phyloP scores from a whole-genome alignment of 2,329 filamentous ascomycete species.

The Hymenoscyphus fraxineus region DNA sequence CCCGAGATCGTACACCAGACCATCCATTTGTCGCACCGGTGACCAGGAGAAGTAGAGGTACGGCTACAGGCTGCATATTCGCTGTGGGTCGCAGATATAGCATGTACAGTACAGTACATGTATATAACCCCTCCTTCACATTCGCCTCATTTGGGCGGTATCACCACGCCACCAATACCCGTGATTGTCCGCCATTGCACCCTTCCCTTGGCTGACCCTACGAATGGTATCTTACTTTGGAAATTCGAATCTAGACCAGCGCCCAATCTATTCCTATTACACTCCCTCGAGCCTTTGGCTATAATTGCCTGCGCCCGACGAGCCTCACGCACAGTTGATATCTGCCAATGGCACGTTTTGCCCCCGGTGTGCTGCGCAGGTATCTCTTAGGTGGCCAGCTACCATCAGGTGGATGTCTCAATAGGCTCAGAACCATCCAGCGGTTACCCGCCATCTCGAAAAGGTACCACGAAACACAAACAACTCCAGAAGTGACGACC shows the following conservation, averaged over 20 bases:
- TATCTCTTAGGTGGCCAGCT: slow-evolving; percentile 33
- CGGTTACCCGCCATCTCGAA: not conserved
- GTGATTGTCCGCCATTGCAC: slow-evolving; percentile 14
- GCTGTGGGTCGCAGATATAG: slow-evolving; percentile 9
- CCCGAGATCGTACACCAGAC: slow-evolving; percentile 1
- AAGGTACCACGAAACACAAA: slow-evolving; percentile 12
- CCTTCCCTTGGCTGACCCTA: slow-evolving; percentile 1
- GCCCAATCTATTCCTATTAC: slow-evolving; percentile 11
- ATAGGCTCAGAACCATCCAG: slow-evolving; percentile 8
- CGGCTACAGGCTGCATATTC: not conserved
- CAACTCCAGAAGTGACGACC: slow-evolving; percentile 14
- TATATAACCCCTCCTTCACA: slow-evolving; percentile 12
- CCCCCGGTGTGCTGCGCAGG: slow-evolving; percentile 28
- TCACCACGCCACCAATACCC: slow-evolving; percentile 2
- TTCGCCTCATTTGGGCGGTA: slow-evolving; percentile 15
- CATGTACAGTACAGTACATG: not conserved
- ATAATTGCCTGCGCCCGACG: not conserved
- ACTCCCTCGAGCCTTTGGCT: not conserved
- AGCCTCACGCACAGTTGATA: not conserved
- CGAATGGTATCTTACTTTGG: not conserved
- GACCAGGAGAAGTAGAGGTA: not conserved
- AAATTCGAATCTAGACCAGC: not conserved
- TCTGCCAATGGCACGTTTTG: slow-evolving; percentile 29
- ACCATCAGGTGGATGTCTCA: slow-evolving; percentile 28
- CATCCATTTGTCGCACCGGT: not conserved